phyloP scores from a whole-genome alignment of 2,329 filamentous ascomycete genomes.

The Epichloe aotearoae region DNA sequence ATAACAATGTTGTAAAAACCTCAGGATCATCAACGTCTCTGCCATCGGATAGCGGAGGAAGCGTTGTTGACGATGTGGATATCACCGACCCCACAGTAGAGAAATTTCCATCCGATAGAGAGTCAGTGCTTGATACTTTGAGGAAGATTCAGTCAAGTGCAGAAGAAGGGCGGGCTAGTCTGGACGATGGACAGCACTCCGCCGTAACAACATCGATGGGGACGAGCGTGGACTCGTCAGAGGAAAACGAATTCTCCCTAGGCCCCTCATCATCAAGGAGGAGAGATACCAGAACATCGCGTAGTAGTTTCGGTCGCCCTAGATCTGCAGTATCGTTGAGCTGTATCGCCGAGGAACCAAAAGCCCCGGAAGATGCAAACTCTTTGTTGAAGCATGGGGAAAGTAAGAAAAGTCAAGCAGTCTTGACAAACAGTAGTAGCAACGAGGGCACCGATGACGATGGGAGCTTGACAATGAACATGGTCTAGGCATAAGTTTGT shows the following conservation, averaged over 20 bases:
- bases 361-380: slow-evolving; percentile 8
- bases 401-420: not conserved
- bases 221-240: slow-evolving; percentile 23
- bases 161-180: slow-evolving; percentile 25
- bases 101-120: slow-evolving; percentile 31
- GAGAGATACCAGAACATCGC: slow-evolving; percentile 20
- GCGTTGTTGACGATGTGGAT: slow-evolving; percentile 16
- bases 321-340: slow-evolving; percentile 28
- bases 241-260: slow-evolving; percentile 21
- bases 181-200: slow-evolving; percentile 23
- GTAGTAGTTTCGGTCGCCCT: slow-evolving; percentile 21
- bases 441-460: slow-evolving; percentile 21
- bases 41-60: slow-evolving; percentile 9
- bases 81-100: slow-evolving; percentile 35
- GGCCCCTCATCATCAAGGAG: slow-evolving; percentile 21
- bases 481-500: slow-evolving; percentile 1
- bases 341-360: slow-evolving; percentile 33
- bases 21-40: slow-evolving; percentile 9
- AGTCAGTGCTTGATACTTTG: slow-evolving; percentile 31
- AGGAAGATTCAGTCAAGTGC: slow-evolving; percentile 32
- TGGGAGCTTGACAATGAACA: slow-evolving; percentile 25
- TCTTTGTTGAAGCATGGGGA: not conserved
- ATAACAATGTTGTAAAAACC: slow-evolving; percentile 11
- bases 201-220: slow-evolving; percentile 20
- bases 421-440: not conserved